Base-by-base conservation (phyloP, 495 filamentous ascomycete genomes). In the Hypoxylon intermedium region DNA sequence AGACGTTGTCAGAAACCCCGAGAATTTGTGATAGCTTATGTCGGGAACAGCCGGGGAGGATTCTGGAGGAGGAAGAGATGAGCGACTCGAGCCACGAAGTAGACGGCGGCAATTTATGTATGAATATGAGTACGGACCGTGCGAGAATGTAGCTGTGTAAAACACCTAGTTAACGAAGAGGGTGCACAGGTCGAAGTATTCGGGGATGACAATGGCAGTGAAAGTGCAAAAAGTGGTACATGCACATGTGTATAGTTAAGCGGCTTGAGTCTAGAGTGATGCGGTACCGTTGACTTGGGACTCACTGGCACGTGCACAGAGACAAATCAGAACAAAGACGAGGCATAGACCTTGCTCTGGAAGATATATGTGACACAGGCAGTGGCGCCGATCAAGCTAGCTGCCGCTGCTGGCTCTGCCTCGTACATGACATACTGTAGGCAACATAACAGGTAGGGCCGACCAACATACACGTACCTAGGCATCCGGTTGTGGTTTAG, bases 361-460 rank as follows among this genome's bases (percentile, higher is more conserved):
- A n/a, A n/a, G n/a, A n/a, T n/a, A 7, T 26, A 7, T 26, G 24
- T 26, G 15, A 16, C 13, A 13, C 36, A 19, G 42, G 54, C 53
- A 43, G 54, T 50, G 53, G 45, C 45, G 54, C 45, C 6, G 36
- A 33, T 36, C 20, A 44, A 47, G 36, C 43, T 36, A n/a, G n/a
- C n/a, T n/a, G n/a, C n/a, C n/a, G n/a, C n/a, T n/a, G n/a, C n/a
- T n/a, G n/a, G n/a, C n/a, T n/a, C n/a, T n/a, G n/a, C n/a, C n/a
- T n/a, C n/a, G n/a, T n/a, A n/a, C n/a, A n/a, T n/a, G n/a, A n/a
- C n/a, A n/a, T n/a, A n/a, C n/a, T n/a, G n/a, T n/a, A n/a, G n/a
- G n/a, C n/a, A n/a, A n/a, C n/a, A n/a, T n/a, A n/a, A n/a, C n/a
- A n/a, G n/a, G n/a, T n/a, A n/a, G n/a, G n/a, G n/a, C n/a, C n/a